These are phyloP conservation scores for Lentinula boryana DNA, from an alignment of 768 basidiomycete species.

Conservation along the genomic window DNA sequence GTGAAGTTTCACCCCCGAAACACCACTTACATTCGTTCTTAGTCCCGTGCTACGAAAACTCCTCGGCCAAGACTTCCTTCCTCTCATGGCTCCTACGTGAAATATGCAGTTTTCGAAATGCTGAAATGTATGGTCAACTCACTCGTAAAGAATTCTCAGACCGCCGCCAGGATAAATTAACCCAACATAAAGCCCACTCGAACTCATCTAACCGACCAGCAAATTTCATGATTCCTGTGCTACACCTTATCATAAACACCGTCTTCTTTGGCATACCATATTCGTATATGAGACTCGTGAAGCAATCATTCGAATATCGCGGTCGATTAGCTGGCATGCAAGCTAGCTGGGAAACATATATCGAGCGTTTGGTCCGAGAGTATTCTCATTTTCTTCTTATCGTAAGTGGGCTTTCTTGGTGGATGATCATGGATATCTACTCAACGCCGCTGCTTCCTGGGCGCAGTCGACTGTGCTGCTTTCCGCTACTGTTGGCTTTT, in stretches of 20 bases:
- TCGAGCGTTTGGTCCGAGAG: conserved; percentile 44
- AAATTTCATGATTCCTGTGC: conserved; percentile 19
- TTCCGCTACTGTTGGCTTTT: conserved; percentile 45
- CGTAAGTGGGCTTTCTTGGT: conserved; percentile 24
- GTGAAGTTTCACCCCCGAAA: background rate
- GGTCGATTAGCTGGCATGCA: conserved; percentile 44
- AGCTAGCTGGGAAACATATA: conserved; percentile 43
- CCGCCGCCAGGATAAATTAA: conserved; percentile 12
- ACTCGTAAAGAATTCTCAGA: conserved; percentile 25
- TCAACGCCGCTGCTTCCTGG: background rate
- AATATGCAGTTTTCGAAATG: conserved; percentile 43
- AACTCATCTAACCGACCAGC: conserved; percentile 14
- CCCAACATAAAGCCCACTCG: conserved; percentile 9
- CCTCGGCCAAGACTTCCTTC: conserved; percentile 38
- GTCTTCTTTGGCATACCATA: conserved; percentile 49
- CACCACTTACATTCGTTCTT: background rate
- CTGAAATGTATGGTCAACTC: conserved; percentile 37
- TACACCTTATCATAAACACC: conserved; percentile 32
- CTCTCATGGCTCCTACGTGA: conserved; percentile 47
- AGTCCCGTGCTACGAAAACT: conserved; percentile 27
- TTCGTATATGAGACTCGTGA: conserved; percentile 44
- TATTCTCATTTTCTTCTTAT: conserved; percentile 53
- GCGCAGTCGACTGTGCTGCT: conserved; percentile 46
- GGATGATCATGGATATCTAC: background rate
- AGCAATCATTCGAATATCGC: conserved; percentile 40